Evolutionary conservation across 2,329 filamentous ascomycete genomes (phyloP), one percentile per base, ranked within the genome.

Genomic region (Pyrenochaeta sp.): DNA sequence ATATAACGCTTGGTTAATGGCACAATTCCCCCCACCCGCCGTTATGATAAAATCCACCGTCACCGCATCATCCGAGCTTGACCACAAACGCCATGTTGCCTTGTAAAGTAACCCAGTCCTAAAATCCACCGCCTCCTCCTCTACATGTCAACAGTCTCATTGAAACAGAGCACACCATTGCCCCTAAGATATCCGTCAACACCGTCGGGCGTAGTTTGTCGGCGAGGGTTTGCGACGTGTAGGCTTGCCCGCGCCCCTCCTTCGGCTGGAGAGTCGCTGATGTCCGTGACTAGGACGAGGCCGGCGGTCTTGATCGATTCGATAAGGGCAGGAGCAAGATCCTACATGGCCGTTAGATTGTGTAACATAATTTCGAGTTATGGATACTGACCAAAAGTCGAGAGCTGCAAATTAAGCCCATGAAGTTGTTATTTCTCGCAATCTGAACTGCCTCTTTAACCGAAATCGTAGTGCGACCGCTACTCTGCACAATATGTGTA

Each of bases 361-460:
- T 3, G 10, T 32, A 28, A 40, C 5, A 50, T 7, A 44, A 15
- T 39, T 24, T 7, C 28, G 15, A 44, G 28, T 22, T 19, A 1
- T 19, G 19, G 19, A 54, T 37, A 84, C 90, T 72, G 84, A 96
- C 92, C 82, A 99, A 79, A 63, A 99, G 83, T 66, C 90, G 87
- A 32, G 92, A 94, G 67, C 90, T 93, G 79, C 93, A 97, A 59
- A 98, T 91, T 72, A 99, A 77, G 2, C 95, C 95, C 95, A 99
- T 99, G 66, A 99, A 92, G 76, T 99, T 99, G 76, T 99, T 99
- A 74, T 90, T 91, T 78, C 96, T 91, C 24, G 94, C 93, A 72
- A 96, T 92, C 63, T 93, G 87, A 13, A 97, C 95, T 4, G 92
- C 92, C 76, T 99, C 94, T 80, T 98, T 99, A 66, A 98, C 92